phyloP scores from a whole-genome alignment of 345 rosid species.

The Geranium rotundifolium region DNA sequence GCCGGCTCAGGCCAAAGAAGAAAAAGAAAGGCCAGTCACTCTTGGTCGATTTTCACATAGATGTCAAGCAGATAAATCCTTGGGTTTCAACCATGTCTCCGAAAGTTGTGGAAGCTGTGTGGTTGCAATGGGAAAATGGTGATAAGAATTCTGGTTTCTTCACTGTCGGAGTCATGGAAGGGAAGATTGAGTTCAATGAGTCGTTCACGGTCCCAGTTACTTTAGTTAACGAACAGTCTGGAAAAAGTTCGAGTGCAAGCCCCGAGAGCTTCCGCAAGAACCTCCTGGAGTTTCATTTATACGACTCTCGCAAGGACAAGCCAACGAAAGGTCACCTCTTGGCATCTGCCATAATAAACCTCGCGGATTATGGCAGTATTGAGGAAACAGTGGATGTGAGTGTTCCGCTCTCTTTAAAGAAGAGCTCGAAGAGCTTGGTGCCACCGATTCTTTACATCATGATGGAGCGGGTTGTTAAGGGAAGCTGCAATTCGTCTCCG shows the following conservation, averaged over 20 bases:
- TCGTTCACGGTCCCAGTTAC: constrained; percentile 48
- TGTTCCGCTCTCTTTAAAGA: constrained; percentile 48
- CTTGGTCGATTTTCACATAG: constrained; percentile 30
- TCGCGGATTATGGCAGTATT: constrained; percentile 62
- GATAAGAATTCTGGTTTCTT: constrained; percentile 60
- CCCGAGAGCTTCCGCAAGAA: constrained; percentile 55
- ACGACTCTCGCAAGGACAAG: constrained; percentile 51
- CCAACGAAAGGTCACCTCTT: constrained; percentile 55
- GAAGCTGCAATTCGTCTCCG: constrained; percentile 21
- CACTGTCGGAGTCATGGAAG: constrained; percentile 36
- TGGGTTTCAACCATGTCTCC: constrained; percentile 57
- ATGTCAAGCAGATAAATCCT: constrained; percentile 60
- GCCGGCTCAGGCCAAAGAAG: constrained; percentile 48
- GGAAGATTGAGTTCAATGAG: constrained; percentile 50
- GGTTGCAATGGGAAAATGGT: constrained; percentile 76
- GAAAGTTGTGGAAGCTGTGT: constrained; percentile 34
- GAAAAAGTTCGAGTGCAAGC: constrained; percentile 15
- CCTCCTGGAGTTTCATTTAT: constrained; percentile 50
- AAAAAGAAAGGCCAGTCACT: constrained; percentile 26
- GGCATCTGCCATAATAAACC: constrained; percentile 71
- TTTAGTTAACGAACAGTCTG: constrained; percentile 38
- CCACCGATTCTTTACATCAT: constrained; percentile 48
- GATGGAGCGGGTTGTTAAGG: constrained; percentile 48
- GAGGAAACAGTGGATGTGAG: constrained; percentile 34
- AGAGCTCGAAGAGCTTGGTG: constrained; percentile 36